phyloP scores from a whole-genome alignment of 176 grass and related monocot genomes.

The Bolboschoenus planiculmis region DNA sequence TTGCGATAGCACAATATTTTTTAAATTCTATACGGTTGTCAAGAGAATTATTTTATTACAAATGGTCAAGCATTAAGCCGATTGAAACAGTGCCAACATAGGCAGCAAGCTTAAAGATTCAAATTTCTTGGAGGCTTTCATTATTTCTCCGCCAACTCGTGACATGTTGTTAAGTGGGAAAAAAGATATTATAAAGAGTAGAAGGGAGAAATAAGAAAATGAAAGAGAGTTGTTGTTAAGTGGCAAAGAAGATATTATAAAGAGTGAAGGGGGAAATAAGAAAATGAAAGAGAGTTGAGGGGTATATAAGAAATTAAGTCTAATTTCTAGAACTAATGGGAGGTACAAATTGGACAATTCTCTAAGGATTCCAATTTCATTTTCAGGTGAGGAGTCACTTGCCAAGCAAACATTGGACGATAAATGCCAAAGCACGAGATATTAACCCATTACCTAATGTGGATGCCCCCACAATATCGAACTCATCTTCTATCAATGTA shows the following conservation, averaged over 20 bases:
- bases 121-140: not conserved
- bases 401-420: not conserved
- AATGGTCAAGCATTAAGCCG: not conserved
- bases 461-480: not conserved
- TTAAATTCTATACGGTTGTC: not conserved
- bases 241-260: too few relatives aligned
- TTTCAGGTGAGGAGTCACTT: not conserved
- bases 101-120: not conserved
- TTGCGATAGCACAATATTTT: not conserved
- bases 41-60: not conserved
- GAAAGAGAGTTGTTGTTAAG: too few relatives aligned
- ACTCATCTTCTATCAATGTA: not conserved
- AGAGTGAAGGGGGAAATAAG: too few relatives aligned
- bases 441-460: conserved; percentile 4
- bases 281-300: too few relatives aligned
- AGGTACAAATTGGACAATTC: not conserved
- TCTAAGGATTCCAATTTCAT: not conserved
- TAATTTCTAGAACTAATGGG: not conserved
- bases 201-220: too few relatives aligned
- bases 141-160: not conserved
- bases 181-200: too few relatives aligned
- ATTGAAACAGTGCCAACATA: not conserved
- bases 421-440: not conserved
- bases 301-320: too few relatives aligned
- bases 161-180: not conserved